Base-by-base conservation (phyloP, 257 asterid species). In the Capsicum chinense region DNA sequence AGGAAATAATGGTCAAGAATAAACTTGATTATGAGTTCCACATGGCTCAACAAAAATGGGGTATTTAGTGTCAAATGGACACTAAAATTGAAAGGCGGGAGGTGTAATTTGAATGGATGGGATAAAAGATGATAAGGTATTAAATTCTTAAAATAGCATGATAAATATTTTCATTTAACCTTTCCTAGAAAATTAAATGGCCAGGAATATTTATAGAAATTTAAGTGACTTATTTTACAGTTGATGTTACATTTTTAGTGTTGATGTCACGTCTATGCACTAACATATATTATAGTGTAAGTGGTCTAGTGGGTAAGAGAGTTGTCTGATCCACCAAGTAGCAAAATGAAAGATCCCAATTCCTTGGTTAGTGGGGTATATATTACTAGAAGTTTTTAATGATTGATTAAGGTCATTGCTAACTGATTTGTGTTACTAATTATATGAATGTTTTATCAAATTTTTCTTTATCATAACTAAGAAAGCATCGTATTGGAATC, bases 271-370 rank as follows among this genome's bases (percentile, higher is more conserved):
- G 21, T 76, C 26, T 76, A 14, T 52, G 81, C 81, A 76, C 81
- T 76, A 52, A 26, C 63, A 76, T 52, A 76, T 76, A 76, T 56
- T 50, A 26, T 26, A 76, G 17, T 33, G 26, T 26, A 73, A 66
- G 80, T 73, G 60, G 19, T 73, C 44, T 19, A 52, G 63, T 52
- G 81, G 81, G 81, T 52, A 76, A 76, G 63, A 74, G 81, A 26
- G 81, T 76, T 76, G 63, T 76, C 63, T 76, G 26, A 76, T 52
- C 81, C 52, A 76, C 81, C 52, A 76, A 76, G 48, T 9, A 52
- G 63, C 26, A 52, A 50, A 48, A 39, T 68, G 52, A 37, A 14
- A 68, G 26, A 56, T 57, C 84, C 11, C 37, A 80, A 16, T 69
- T 69, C 58, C 78, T 71, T 81, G 74, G 81, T 58, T 67, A 16